Evolutionary conservation across 306 rosid genomes (phyloP).

Genomic region (Sicyos edulis): DNA sequence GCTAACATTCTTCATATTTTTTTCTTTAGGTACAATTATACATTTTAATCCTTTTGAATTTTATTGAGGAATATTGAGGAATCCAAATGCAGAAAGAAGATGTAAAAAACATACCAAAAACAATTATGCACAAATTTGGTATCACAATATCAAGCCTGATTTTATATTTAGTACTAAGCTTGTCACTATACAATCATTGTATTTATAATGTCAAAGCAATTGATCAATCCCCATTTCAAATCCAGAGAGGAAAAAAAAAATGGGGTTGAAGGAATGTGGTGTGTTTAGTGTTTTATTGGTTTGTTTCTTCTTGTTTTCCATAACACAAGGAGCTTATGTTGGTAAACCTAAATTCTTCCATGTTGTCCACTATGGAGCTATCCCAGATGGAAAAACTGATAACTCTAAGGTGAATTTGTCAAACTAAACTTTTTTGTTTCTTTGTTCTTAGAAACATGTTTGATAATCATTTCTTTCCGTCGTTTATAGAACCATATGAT

Average conservation of each 20-base stretch:
- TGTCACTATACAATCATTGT: background rate
- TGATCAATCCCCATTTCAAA: background rate
- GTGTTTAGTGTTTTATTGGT: conserved; percentile 9
- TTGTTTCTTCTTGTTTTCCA: conserved; percentile 19
- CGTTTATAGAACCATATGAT: too few relatives aligned
- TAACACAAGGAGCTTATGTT: conserved; percentile 13
- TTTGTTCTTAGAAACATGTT: too few relatives aligned
- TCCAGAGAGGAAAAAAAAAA: background rate
- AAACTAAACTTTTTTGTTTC: too few relatives aligned
- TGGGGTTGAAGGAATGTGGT: conserved; percentile 3
- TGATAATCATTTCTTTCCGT: too few relatives aligned
- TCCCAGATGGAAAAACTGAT: conserved; percentile 26
- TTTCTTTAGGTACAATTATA: too few relatives aligned
- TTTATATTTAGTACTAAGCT: background rate
- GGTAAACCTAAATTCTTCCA: conserved; percentile 21
- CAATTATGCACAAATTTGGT: background rate
- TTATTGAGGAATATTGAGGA: background rate
- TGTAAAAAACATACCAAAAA: too few relatives aligned
- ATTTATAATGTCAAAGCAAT: background rate
- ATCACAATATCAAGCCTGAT: background rate
- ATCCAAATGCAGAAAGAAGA: too few relatives aligned
- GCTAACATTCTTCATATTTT: too few relatives aligned
- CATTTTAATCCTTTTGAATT: background rate
- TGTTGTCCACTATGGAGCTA: conserved; percentile 30
- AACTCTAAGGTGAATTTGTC: conserved; percentile 23